Base-by-base conservation (phyloP, 1,284 basidiomycete species). In the Malassezia vespertilionis region DNA sequence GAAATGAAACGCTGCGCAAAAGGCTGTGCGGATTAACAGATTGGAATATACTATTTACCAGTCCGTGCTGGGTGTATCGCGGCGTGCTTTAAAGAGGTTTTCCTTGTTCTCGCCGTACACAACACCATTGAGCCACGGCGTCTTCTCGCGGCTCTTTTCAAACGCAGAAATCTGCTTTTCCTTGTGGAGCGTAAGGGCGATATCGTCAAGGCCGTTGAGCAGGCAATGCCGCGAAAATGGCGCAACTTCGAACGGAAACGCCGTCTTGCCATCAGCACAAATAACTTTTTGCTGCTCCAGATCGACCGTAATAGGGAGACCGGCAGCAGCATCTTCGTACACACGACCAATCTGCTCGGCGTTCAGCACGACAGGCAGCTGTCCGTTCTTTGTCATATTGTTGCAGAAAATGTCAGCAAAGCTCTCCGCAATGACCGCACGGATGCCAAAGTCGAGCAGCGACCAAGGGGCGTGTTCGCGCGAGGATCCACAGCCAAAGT, bases 381-480 rank as follows among this genome's bases (percentile, higher is more conserved):
- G 57, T 7, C 65, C 65, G 40, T 69, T 69, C 54, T 69, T 69
- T 44, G 58, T 58, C 18, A 63, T 47, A 46, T 69, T 69, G 46
- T 58, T 69, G 34, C 52, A 46, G 60, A 60, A 61, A 31, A 69
- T 69, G 42, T 69, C 66, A 22, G 54, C 66, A 36, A 67, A 60
- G 28, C 48, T 54, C 32, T 57, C 52, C 26, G 62, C 66, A 27
- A 69, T 65, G 26, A 69, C 61, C 7, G 55, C 57, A 4, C 59
- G 58, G 33, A 69, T 63, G 20, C 66, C 66, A 50, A 67, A 69
- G 52, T 69, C 66, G 32, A 60, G 56, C 47, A 69, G 50, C 30
- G 58, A 52, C 66, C 66, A 69, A 2, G 66, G 59, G 11, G 66
- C 66, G 43, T 69, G 66, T 33, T 69, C 66, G 11, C 66, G 55